phyloP scores from a whole-genome alignment of 192 early-diverging fungal species.

The Chytriomyces sp. region DNA sequence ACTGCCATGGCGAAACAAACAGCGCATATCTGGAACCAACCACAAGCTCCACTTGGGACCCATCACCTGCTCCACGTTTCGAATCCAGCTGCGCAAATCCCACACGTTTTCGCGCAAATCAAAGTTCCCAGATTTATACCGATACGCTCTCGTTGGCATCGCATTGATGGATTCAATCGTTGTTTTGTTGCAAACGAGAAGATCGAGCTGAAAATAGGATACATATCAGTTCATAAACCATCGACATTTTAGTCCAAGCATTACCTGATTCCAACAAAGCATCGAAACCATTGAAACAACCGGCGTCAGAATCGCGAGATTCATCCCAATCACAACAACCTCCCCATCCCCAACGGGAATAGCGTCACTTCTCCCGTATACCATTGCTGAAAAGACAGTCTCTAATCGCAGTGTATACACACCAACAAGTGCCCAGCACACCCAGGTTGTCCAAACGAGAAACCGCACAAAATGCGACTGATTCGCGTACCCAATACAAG shows the following conservation, averaged over 20 bases:
- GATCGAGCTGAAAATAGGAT: neutral
- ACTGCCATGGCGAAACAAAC: neutral
- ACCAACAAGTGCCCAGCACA: conserved; percentile 2
- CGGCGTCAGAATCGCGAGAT: conserved; percentile 19
- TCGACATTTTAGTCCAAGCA: neutral
- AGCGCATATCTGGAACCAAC: conserved; percentile 3
- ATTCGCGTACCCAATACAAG: conserved; percentile 33
- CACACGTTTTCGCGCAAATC: conserved; percentile 1
- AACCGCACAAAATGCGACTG: conserved; percentile 44
- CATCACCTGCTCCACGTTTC: conserved; percentile 3
- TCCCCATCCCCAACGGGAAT: neutral
- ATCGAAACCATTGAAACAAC: conserved; percentile 10
- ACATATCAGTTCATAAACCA: neutral
- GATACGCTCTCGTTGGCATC: neutral
- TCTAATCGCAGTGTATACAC: neutral
- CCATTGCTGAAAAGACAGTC: neutral
- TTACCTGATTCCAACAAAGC: conserved; percentile 26
- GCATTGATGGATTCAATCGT: conserved; percentile 22
- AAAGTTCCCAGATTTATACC: conserved; percentile 7
- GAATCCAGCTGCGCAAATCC: conserved; percentile 1
- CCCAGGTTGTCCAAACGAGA: conserved; percentile 19
- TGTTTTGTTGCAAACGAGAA: conserved; percentile 19
- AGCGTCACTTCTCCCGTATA: neutral
- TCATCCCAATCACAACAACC: conserved; percentile 19
- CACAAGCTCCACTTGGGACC: neutral